phyloP scores from a whole-genome alignment of 495 filamentous ascomycete genomes.

The Platismatia glauca region DNA sequence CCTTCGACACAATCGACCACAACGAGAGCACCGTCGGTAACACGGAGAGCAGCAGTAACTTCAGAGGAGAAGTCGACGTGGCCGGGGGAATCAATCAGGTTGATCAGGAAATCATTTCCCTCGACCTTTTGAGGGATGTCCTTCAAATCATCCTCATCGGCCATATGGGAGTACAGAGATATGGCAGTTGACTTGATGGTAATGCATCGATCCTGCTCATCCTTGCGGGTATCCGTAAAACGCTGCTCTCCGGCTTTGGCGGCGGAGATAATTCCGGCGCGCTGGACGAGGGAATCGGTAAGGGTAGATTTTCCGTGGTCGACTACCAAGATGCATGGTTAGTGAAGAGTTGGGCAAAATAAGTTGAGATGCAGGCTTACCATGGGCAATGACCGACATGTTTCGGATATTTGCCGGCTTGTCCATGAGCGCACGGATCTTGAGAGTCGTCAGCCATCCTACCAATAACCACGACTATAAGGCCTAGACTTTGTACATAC shows the following conservation, averaged over 20 bases:
- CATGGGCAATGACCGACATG: constrained; percentile 99
- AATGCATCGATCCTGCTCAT: constrained; percentile 99
- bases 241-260: constrained; percentile 93
- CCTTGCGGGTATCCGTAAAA: constrained; percentile 92
- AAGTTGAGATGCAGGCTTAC: constrained; percentile 35
- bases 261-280: constrained; percentile 98
- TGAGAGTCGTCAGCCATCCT: constrained; percentile 27
- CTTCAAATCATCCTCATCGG: constrained; percentile 81
- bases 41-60: constrained; percentile 98
- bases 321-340: constrained; percentile 42
- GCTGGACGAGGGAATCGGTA: constrained; percentile 97
- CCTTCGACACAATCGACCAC: constrained; percentile 99
- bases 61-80: constrained; percentile 99
- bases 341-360: constrained; percentile 1
- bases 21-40: constrained; percentile 98
- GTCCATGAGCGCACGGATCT: constrained; percentile 96
- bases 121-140: constrained; percentile 84
- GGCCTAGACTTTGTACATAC: constrained; percentile 34
- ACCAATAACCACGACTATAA: background rate
- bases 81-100: constrained; percentile 99
- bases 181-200: constrained; percentile 99
- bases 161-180: constrained; percentile 85
- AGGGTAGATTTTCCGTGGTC: constrained; percentile 99
- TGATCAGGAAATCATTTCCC: constrained; percentile 97
- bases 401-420: constrained; percentile 94